Conservation (phyloP, 129 eudicot species). For the Deinandra increscens region DNA sequence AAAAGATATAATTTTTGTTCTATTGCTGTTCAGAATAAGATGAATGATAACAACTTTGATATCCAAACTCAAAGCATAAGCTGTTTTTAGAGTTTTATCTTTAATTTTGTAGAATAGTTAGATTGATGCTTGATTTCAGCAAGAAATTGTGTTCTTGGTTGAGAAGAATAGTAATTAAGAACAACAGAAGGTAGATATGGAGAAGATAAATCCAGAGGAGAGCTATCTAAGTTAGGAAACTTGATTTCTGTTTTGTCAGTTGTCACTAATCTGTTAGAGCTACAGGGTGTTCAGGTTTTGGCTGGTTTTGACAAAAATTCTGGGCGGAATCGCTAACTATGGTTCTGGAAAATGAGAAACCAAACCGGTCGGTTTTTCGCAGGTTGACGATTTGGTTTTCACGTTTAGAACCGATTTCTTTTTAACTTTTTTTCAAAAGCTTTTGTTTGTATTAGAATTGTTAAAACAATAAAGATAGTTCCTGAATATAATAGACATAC, state of each 20-base stretch:
- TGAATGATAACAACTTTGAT: not conserved
- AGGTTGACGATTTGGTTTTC: not conserved
- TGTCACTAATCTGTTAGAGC: not conserved
- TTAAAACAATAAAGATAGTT: too few relatives aligned
- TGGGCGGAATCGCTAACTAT: not conserved
- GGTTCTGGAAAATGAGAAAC: not conserved
- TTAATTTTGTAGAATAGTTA: conserved; percentile 1
- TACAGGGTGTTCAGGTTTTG: not conserved
- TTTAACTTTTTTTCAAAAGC: not conserved
- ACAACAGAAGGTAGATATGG: not conserved
- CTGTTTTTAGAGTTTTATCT: not conserved
- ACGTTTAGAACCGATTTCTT: not conserved
- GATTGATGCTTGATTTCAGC: not conserved
- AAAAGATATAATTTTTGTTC: not conserved
- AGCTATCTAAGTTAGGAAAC: not conserved
- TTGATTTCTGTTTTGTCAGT: not conserved
- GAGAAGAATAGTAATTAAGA: not conserved
- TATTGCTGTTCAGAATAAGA: not conserved
- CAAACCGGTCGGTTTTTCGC: not conserved
- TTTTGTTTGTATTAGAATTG: too few relatives aligned
- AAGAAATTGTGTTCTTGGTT: not conserved
- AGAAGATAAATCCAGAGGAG: not conserved
- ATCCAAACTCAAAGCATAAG: not conserved
- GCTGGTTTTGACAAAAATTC: not conserved
- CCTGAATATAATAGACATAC: not conserved